Base-by-base conservation (phyloP, 2,329 filamentous ascomycete genomes). In the Xylaria sp. region DNA sequence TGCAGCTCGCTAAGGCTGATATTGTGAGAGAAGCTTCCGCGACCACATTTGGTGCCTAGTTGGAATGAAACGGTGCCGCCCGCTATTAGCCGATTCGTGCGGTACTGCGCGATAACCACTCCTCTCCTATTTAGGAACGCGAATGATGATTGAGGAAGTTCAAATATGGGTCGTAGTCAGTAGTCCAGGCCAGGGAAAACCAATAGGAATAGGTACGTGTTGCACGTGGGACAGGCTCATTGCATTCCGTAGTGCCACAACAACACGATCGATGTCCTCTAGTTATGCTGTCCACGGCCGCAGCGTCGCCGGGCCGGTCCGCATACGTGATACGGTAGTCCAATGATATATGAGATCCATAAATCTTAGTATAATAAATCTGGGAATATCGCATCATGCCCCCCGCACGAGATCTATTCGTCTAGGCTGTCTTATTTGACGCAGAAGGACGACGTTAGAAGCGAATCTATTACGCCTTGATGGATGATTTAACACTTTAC, bases 21-120 rank as follows among this genome's bases (percentile, higher is more conserved):
- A 79, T 93, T 83, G 80, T 93, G 93, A 93, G 85, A 70, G 90
- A 85, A 6, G 90, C 90, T 85, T 87, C 20, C 83, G 76, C 76
- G 92, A 90, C 60, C 91, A 90, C 46, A 84, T 84, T 79, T 92
- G 92, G 90, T 93, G 71, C 90, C 91, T 48, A 90, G 91, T 76
- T 93, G 90, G 59, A 93, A 77, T 17, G 89, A 84, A 61, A 93
- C 75, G 6, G 89, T 90, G 49, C 91, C 91, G 60, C 90, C 90
- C 54, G 78, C 82, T 59, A 90, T 76, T 7, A 91, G 90, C 90
- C 90, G 93, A 78, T 88, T 86, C 2, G 91, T 92, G 62, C 91
- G 87, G 79, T 93, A 93, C 42, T 78, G 81, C 0, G 89, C 87
- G n/a, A 84, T 85, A 49, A 86, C 84, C 83, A 92, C 88, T 54